Evolutionary conservation across 2,329 filamentous ascomycete species (phyloP), one percentile per base, ranked within the genome.

Genomic region (Fusarium sp.): DNA sequence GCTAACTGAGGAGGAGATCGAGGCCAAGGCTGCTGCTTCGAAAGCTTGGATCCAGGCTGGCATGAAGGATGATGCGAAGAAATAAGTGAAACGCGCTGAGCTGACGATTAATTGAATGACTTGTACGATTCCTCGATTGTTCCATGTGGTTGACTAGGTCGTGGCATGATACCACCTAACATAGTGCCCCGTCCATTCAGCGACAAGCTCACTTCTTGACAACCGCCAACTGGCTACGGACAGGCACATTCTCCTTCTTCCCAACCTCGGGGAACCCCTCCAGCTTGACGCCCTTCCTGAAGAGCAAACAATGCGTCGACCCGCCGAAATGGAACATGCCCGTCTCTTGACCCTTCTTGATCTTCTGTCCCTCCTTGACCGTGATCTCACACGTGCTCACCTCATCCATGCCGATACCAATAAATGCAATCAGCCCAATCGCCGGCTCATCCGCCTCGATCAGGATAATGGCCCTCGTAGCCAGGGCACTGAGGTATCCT

Each of bases 271-370:
- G 85, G 38, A 86, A 81, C 0, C 79, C 84, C 2, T 83, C 79
- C 0, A 90, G 69, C 63, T 85, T 83, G 35, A 92, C 88, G 0
- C 84, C 87, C 71, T 88, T 86, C 29, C 89, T 82, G 82, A 95
- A 94, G 4, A 95, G 78, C 74, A 95, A 78, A 75, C 91, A 93
- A 79, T 94, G 90, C 2, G 90, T 91, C 8, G 89, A 92, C 0
- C 93, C 93, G n/a, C 93, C 93, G 79, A 92, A 95, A 79, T 95
- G 93, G 82, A 95, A 95, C 92, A 94, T 94, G 47, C 93, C 93
- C 42, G 91, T 85, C 83, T 94, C 84, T 6, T 94, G 89, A 1
- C 93, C 93, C 85, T 94, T 95, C 62, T 85, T 85, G 18, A 95
- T 79, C 62, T 87, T 86, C 79, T 94, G 87, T 0, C 92, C 92